Evolutionary conservation across 2,329 filamentous ascomycete genomes (phyloP), one percentile per base, ranked within the genome.

Genomic region (Hypoxylon sp.): DNA sequence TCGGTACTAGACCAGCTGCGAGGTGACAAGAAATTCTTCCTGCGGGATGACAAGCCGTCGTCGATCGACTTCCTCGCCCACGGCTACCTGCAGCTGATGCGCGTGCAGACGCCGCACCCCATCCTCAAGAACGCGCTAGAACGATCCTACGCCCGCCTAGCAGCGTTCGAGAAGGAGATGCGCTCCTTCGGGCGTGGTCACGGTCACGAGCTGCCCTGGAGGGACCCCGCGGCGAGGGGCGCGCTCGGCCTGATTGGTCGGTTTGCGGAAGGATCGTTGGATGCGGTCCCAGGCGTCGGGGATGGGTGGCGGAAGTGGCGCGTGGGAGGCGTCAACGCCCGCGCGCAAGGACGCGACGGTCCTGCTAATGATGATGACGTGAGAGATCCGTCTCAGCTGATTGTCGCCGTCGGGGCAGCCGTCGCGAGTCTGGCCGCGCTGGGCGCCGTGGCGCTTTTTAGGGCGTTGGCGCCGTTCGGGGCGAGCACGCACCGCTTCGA

Each of bases 51-150:
- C 5, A 60, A 62, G n/a, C 84, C 87, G 0, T 88, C 88, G 1
- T 88, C 86, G 60, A 80, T 97, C 23, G 94, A 98, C 79, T 97
- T 93, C 76, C 79, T 98, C 50, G 90, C 89, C 0, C 88, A 93
- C 74, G 96, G 90, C 10, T 97, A 97, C 77, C 82, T 98, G 36
- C 86, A 89, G 1, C 81, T 98, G 53, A 91, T 96, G 82, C 82
- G 91, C 21, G 80, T 83, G 6, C 75, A 79, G 11, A 83, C 85
- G 2, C 84, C 84, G 2, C 80, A 80, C 56, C 80, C 83, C 57
- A 84, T 82, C 75, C 75, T 86, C 1, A 73, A 71, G 5, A 71
- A 62, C 2, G 72, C 72, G 38, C 69, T 81, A 38, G 65, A 61
- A 19, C 68, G 68, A 50, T 74, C 75, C 11, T 74, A 72, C 51